phyloP scores from a whole-genome alignment of 768 basidiomycete species.

The Tricholoma bakamatsutake region DNA sequence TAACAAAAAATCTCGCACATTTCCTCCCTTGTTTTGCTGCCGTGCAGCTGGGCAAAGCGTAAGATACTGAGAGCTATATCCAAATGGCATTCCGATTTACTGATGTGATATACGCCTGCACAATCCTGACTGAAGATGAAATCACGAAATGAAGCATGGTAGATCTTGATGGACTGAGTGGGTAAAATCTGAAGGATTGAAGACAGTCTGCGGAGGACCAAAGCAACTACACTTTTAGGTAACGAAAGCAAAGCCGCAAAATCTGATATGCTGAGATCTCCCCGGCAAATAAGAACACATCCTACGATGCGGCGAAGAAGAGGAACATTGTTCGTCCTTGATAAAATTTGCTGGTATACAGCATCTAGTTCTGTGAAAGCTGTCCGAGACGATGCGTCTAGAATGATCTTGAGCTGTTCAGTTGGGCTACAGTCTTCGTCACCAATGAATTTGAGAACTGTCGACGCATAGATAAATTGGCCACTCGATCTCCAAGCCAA shows the following conservation, averaged over 20 bases:
- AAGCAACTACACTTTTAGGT: no score
- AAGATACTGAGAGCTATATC: no score
- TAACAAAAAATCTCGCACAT: no score
- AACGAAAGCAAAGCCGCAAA: neutral
- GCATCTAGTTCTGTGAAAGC: neutral
- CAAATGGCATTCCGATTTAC: no score
- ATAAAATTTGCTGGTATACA: constrained; percentile 31
- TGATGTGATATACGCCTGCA: no score
- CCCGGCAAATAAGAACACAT: neutral
- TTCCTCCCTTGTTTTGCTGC: no score
- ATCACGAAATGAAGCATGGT: no score
- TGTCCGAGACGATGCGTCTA: neutral
- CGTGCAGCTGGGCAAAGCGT: no score
- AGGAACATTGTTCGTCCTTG: neutral
- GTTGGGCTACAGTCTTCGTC: neutral
- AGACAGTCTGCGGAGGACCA: no score
- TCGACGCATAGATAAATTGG: neutral
- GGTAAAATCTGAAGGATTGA: no score
- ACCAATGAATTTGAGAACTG: neutral
- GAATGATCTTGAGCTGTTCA: neutral
- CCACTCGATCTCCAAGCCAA: neutral
- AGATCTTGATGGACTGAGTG: no score
- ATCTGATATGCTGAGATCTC: neutral
- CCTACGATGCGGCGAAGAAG: neutral
- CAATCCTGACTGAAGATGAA: no score